These are phyloP conservation scores for Clathrospora elynae DNA, from an alignment of 2,329 filamentous ascomycete species.

Conservation along the genomic window DNA sequence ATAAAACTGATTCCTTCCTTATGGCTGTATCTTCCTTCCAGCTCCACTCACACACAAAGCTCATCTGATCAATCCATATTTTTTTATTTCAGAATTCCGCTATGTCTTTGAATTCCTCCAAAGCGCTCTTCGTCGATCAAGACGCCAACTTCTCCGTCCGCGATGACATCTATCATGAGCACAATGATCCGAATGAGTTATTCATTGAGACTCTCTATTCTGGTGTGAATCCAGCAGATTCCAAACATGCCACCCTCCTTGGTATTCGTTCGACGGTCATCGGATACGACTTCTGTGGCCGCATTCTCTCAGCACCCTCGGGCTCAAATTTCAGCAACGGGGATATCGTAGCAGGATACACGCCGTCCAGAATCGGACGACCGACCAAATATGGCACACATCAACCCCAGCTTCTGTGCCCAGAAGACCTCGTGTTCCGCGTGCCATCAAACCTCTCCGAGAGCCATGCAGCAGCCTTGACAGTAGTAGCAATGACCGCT, in stretches of 20 bases:
- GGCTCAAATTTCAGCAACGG: conserved; percentile 6
- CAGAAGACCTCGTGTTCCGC: conserved; percentile 50
- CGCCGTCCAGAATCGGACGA: conserved; percentile 52
- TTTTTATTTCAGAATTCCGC: too few relatives aligned
- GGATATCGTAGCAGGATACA: conserved; percentile 56
- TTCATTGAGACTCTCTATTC: conserved; percentile 1
- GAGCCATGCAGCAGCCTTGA: conserved; percentile 55
- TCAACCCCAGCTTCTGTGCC: conserved; percentile 59
- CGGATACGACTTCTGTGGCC: conserved; percentile 15
- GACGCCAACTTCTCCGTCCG: background rate
- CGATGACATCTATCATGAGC: background rate
- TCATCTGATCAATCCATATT: too few relatives aligned
- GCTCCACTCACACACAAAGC: too few relatives aligned
- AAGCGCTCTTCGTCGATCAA: conserved; percentile 1
- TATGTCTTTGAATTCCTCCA: background rate
- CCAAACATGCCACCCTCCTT: conserved; percentile 8
- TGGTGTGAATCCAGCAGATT: conserved; percentile 13
- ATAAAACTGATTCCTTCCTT: too few relatives aligned
- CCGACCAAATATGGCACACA: conserved; percentile 47
- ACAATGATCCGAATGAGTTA: background rate
- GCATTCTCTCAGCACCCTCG: background rate
- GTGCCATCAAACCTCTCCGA: conserved; percentile 48
- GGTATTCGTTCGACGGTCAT: conserved; percentile 10
- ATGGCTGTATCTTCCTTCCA: too few relatives aligned
- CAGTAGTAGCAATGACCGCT: conserved; percentile 60